Percentiles rank a stretch among this genome's conserved stretches.
These are phyloP conservation scores for Periconia macrospinosa DNA, from an alignment of 2,329 filamentous ascomycete species.

Conservation along the genomic window DNA sequence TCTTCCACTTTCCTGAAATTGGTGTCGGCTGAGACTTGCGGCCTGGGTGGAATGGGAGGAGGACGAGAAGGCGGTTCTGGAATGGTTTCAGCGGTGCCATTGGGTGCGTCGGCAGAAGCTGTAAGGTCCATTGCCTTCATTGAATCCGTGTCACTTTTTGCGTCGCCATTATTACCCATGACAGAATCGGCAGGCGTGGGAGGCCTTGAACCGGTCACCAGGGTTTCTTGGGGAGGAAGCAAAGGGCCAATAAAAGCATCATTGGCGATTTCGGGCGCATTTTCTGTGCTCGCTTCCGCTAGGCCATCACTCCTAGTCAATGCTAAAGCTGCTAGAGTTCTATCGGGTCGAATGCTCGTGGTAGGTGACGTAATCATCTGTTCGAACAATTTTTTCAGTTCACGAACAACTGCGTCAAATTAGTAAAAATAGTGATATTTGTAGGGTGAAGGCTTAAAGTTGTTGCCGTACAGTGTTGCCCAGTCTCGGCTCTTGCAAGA, in stretches of 20 bases:
- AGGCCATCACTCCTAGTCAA: constrained; percentile 61
- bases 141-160: constrained; percentile 21
- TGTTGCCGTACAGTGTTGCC: constrained; percentile 70
- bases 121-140: constrained; percentile 22
- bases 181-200: constrained; percentile 20
- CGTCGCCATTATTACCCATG: constrained; percentile 23
- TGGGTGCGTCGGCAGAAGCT: not conserved
- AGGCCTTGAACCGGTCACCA: constrained; percentile 3
- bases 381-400: constrained; percentile 70
- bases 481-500: constrained; percentile 58
- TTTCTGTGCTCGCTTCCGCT: constrained; percentile 48
- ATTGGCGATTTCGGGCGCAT: constrained; percentile 15
- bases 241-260: constrained; percentile 48
- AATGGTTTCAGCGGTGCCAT: constrained; percentile 21
- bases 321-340: constrained; percentile 78
- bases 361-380: constrained; percentile 67
- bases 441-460: not conserved
- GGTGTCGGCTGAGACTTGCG: constrained; percentile 32
- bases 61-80: constrained; percentile 50
- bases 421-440: not conserved
- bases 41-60: constrained; percentile 62
- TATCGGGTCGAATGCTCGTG: constrained; percentile 68
- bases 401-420: constrained; percentile 64
- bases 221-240: constrained; percentile 34
- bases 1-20: constrained; percentile 56